Conservation (phyloP, 2,329 filamentous ascomycete genomes). For the Chaetomium sp. region DNA sequence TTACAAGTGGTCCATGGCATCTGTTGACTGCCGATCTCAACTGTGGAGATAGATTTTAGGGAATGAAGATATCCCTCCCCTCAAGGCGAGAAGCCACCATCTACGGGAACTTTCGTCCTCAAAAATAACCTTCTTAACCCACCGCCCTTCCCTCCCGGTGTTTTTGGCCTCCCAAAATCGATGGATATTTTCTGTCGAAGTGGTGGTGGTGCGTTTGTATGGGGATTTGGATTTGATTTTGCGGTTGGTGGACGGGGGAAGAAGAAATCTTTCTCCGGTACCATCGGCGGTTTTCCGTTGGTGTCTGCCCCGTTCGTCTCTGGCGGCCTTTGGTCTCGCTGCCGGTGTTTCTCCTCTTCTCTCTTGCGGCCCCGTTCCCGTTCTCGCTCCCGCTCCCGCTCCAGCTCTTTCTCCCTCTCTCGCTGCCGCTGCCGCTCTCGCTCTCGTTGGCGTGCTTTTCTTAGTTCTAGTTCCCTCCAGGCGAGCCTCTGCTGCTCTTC, state of each 20-base stretch:
- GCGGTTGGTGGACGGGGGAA: constrained; percentile 1
- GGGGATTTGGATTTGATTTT: background rate
- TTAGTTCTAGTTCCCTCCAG: background rate
- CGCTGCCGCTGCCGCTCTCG: background rate
- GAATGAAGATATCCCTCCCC: background rate
- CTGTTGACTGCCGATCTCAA: background rate
- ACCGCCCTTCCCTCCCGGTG: constrained; percentile 39
- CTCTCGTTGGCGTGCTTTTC: background rate
- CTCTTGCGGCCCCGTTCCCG: background rate
- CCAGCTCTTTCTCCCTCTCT: background rate
- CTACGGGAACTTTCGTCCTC: constrained; percentile 28
- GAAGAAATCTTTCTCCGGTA: constrained; percentile 31
- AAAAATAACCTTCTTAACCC: constrained; percentile 47
- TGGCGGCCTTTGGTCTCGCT: background rate
- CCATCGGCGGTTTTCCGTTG: constrained; percentile 14
- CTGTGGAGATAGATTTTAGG: background rate
- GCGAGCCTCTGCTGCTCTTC: background rate
- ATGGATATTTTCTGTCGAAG: constrained; percentile 10
- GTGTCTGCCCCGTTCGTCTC: background rate
- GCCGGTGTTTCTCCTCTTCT: background rate
- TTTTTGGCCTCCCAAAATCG: constrained; percentile 36
- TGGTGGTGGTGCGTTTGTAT: background rate
- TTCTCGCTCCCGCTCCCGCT: background rate
- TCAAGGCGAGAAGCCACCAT: background rate
- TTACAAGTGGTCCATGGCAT: background rate